Evolutionary conservation across 176 grass and related monocot species (phyloP).

Genomic region (Oryza glumipatula): DNA sequence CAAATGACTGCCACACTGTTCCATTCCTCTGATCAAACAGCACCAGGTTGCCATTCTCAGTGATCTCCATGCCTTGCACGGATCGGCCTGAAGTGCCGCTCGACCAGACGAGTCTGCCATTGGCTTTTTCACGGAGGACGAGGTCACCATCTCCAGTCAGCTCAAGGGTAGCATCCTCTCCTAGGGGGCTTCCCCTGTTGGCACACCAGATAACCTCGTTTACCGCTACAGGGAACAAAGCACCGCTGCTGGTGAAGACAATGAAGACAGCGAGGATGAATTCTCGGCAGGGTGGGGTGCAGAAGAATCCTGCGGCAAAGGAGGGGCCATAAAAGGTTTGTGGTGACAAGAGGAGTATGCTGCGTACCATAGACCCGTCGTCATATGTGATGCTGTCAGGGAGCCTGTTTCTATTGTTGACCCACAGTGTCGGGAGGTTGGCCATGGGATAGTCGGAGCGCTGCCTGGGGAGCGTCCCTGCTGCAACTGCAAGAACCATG

Average conservation of each 20-base stretch:
- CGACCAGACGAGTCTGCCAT: conserved; percentile 32
- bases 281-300: neutral
- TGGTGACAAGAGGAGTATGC: neutral
- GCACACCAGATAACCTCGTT: neutral
- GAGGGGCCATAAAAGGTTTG: neutral
- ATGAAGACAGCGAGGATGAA: conserved; percentile 34
- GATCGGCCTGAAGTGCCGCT: neutral
- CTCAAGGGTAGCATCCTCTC: conserved; percentile 33
- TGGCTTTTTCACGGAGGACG: neutral
- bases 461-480: too few relatives aligned
- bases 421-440: neutral
- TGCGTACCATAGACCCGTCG: neutral
- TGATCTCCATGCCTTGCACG: neutral
- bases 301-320: neutral
- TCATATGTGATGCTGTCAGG: fast-evolving
- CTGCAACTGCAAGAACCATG: neutral
- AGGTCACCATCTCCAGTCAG: neutral
- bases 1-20: conserved; percentile 21
- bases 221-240: neutral
- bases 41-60: too few relatives aligned
- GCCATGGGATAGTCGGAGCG: neutral
- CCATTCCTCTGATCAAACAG: neutral
- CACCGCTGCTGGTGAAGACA: neutral
- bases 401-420: neutral
- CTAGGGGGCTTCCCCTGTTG: neutral